Conservation (phyloP, 257 asterid genomes). For the Apocynum venetum region DNA sequence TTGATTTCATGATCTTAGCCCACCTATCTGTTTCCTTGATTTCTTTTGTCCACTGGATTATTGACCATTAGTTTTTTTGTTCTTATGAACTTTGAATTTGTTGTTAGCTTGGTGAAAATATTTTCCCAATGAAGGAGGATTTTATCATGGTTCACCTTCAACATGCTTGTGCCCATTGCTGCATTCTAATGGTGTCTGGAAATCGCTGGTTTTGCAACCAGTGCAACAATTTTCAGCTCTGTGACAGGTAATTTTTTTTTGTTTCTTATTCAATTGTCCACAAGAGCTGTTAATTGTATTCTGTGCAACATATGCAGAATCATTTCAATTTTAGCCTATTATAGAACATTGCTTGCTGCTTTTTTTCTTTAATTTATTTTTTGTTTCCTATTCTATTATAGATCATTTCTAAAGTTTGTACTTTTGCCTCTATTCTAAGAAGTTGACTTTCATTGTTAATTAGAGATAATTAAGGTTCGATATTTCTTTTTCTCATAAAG, state of each 20-base stretch:
- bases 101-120: conserved; percentile 92
- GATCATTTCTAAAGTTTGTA: no score
- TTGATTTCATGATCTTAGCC: not conserved
- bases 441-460: no score
- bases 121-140: conserved; percentile 93
- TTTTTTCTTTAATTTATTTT: no score
- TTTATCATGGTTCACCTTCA: conserved; percentile 99
- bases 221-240: conserved; percentile 84
- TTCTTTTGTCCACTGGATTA: not conserved
- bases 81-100: conserved; percentile 15
- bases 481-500: no score
- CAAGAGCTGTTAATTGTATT: not conserved
- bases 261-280: conserved; percentile 9
- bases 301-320: no score
- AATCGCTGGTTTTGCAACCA: conserved; percentile 82
- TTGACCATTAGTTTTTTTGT: conserved; percentile 10
- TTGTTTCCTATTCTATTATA: no score
- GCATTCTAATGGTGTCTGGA: conserved; percentile 85
- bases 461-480: no score
- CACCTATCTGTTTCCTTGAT: not conserved
- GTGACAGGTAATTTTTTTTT: conserved; percentile 61
- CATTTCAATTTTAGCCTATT: no score
- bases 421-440: no score
- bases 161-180: conserved; percentile 83
- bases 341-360: no score